phyloP scores from a whole-genome alignment of 2,329 filamentous ascomycete genomes.

The Paraphaeosphaeria sporulosa region DNA sequence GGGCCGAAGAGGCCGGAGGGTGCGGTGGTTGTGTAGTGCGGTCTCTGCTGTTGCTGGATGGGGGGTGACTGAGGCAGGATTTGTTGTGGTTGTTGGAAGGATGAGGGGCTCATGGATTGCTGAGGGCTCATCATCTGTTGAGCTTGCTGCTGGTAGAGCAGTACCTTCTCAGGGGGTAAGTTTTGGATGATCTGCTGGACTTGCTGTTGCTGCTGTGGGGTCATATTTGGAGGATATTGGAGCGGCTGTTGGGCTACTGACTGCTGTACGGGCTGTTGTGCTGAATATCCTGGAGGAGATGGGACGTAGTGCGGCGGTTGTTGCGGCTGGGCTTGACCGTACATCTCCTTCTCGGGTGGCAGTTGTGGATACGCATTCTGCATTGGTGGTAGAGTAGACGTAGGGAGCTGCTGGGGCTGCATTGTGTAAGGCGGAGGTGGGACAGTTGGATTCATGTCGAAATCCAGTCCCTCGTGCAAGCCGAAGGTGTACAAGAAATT shows the following conservation, averaged over 20 bases:
- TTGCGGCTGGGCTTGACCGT: slow-evolving; percentile 22
- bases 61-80: slow-evolving; percentile 23
- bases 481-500: background rate
- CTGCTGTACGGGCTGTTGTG: slow-evolving; percentile 22
- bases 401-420: slow-evolving; percentile 26
- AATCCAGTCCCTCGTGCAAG: slow-evolving; percentile 14
- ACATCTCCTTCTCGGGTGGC: slow-evolving; percentile 22
- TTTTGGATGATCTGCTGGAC: slow-evolving; percentile 39
- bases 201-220: slow-evolving; percentile 38
- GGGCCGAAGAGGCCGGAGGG: slow-evolving; percentile 36
- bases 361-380: slow-evolving; percentile 23
- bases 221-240: slow-evolving; percentile 34
- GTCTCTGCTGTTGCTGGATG: slow-evolving; percentile 28
- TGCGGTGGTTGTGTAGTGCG: slow-evolving; percentile 32
- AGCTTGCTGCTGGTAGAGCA: slow-evolving; percentile 39
- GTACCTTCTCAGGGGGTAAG: slow-evolving; percentile 42
- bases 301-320: slow-evolving; percentile 20
- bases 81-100: slow-evolving; percentile 18
- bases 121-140: slow-evolving; percentile 30
- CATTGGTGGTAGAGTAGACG: slow-evolving; percentile 24
- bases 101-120: slow-evolving; percentile 10
- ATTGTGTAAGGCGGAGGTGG: slow-evolving; percentile 32
- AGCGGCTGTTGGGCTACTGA: slow-evolving; percentile 25
- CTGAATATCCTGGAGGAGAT: slow-evolving; percentile 16
- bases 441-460: slow-evolving; percentile 19